A percentile compares a stretch with the other conserved stretches of the same genome.
Evolutionary conservation across 176 grass and related monocot species (phyloP).

Genomic region (Thalia dealbata): DNA sequence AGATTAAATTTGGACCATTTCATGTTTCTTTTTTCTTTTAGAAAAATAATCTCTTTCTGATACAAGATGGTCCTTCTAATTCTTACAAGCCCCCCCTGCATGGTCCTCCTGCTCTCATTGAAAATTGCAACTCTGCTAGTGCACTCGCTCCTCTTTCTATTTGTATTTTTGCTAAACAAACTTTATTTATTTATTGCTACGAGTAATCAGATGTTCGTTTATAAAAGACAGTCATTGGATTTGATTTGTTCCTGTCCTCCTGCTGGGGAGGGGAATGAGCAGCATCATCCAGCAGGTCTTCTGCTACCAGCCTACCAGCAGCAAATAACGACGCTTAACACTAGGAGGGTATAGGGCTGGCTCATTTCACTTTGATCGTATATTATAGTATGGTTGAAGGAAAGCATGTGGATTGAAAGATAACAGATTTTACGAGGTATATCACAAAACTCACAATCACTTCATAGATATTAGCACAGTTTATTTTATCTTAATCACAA

Average conservation of each 20-base stretch:
- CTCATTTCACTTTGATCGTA: too few relatives aligned
- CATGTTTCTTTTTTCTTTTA: background rate
- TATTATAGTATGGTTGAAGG: too few relatives aligned
- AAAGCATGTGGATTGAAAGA: too few relatives aligned
- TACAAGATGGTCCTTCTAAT: background rate
- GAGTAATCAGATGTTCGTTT: background rate
- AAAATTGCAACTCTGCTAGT: background rate
- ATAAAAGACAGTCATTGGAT: background rate
- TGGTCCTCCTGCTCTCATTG: background rate
- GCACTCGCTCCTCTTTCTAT: background rate
- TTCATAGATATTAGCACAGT: too few relatives aligned
- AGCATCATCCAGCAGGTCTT: background rate
- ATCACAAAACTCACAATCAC: too few relatives aligned
- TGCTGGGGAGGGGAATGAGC: background rate
- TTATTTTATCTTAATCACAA: too few relatives aligned
- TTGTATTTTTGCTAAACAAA: background rate
- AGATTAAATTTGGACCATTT: background rate
- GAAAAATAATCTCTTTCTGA: background rate
- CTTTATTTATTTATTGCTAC: background rate
- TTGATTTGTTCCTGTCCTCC: background rate
- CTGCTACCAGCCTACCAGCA: background rate
- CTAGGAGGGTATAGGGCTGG: background rate
- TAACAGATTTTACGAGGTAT: too few relatives aligned
- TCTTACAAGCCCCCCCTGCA: background rate
- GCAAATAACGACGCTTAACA: background rate